A percentile compares a stretch with the other conserved stretches of the same genome.
Conservation (phyloP, 495 filamentous ascomycete genomes). For the Penicillium macrosclerotiorum region DNA sequence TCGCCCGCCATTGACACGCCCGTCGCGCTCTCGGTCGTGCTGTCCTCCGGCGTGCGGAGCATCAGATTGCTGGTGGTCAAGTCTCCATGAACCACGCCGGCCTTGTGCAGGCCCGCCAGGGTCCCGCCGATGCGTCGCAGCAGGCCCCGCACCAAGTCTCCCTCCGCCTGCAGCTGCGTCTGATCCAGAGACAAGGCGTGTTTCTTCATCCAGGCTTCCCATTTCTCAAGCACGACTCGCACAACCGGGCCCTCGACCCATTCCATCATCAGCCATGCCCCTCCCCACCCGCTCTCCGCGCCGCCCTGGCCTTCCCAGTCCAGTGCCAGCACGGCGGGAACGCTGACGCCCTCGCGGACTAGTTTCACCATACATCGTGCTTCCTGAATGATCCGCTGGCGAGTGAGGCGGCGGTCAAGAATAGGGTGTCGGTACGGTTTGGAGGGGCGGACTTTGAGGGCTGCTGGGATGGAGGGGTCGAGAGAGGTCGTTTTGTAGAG, state of each 20-base stretch:
- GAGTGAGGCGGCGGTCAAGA: constrained; percentile 84
- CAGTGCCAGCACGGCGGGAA: constrained; percentile 73
- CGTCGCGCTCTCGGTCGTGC: constrained; percentile 17
- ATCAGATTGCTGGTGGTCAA: constrained; percentile 98
- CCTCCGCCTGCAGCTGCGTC: constrained; percentile 35
- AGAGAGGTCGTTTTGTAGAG: constrained; percentile 87
- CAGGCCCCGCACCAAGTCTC: constrained; percentile 50
- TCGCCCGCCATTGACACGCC: constrained; percentile 57
- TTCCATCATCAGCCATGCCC: constrained; percentile 85
- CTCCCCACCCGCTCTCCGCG: constrained; percentile 48
- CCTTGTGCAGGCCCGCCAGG: constrained; percentile 76
- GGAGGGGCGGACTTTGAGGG: constrained; percentile 88
- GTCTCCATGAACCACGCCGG: constrained; percentile 89
- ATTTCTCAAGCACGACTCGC: constrained; percentile 62
- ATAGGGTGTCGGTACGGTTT: constrained; percentile 91
- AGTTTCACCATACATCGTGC: constrained; percentile 78
- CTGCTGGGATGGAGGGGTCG: constrained; percentile 61
- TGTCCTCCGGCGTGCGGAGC: constrained; percentile 46
- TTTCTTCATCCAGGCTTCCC: constrained; percentile 49
- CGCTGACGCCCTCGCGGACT: constrained; percentile 69
- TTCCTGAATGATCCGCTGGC: constrained; percentile 81
- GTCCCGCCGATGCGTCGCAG: constrained; percentile 71
- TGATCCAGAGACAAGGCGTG: constrained; percentile 13
- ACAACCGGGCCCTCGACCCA: constrained; percentile 79
- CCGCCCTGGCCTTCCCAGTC: constrained; percentile 56